Conservation (phyloP, 306 rosid species). For the Delonix regia region DNA sequence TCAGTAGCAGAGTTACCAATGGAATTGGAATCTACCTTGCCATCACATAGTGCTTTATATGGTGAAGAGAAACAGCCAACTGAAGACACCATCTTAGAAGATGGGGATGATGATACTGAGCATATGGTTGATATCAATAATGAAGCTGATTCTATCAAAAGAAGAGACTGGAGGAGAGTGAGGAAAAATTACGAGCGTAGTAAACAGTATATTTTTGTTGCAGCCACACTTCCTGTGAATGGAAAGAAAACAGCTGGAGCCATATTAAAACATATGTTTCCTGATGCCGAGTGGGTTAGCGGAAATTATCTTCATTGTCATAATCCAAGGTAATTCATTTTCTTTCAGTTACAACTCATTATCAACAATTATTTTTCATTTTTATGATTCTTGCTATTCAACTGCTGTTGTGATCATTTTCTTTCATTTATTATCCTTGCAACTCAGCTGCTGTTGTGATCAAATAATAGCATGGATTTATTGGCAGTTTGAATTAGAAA, state of each 20-base stretch:
- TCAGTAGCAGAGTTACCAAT: constrained; percentile 45
- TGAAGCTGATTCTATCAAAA: constrained; percentile 48
- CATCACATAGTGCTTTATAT: constrained; percentile 46
- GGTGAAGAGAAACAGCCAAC: constrained; percentile 53
- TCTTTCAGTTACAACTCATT: constrained; percentile 7
- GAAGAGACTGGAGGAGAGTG: constrained; percentile 78
- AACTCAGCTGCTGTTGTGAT: constrained; percentile 27
- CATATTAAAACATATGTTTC: constrained; percentile 78
- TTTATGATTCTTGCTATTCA: constrained; percentile 18
- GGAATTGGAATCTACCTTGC: constrained; percentile 49
- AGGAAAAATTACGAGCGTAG: constrained; percentile 77
- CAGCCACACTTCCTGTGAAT: constrained; percentile 95
- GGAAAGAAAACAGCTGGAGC: constrained; percentile 97
- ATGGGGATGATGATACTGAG: constrained; percentile 47
- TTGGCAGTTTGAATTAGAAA: constrained; percentile 18
- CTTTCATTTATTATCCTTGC: constrained; percentile 22
- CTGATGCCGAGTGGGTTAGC: constrained; percentile 83
- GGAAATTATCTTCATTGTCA: constrained; percentile 95
- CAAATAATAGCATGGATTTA: constrained; percentile 16
- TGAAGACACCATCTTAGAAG: constrained; percentile 53
- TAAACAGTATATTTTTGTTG: constrained; percentile 92
- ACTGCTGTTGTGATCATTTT: constrained; percentile 30
- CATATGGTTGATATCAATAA: constrained; percentile 39
- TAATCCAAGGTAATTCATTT: constrained; percentile 74
- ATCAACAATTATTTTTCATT: constrained; percentile 11